Percentiles rank a stretch among this genome's conserved stretches.
phyloP scores from a whole-genome alignment of 768 basidiomycete genomes.

The Trametes elegans region DNA sequence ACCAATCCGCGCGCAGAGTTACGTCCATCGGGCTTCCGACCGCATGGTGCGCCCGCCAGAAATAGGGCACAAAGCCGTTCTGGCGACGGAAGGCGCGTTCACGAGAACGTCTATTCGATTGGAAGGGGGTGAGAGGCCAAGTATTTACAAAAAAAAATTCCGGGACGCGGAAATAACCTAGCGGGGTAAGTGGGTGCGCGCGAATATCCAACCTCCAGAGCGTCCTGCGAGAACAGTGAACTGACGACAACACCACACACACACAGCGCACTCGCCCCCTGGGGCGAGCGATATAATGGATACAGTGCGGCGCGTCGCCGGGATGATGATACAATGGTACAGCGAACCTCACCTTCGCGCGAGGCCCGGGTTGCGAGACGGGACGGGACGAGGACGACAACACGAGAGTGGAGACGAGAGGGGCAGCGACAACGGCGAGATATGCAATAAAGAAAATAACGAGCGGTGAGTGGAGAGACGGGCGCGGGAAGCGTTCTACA shows the following conservation, averaged over 20 bases:
- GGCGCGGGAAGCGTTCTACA: constrained; percentile 22
- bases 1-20: constrained; percentile 15
- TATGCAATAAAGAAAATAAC: constrained; percentile 20
- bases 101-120: constrained; percentile 13
- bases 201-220: neutral
- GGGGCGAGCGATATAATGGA: constrained; percentile 17
- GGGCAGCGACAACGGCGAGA: constrained; percentile 15
- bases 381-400: neutral
- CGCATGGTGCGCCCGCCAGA: constrained; percentile 11
- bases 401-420: neutral
- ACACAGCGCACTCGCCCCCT: constrained; percentile 9
- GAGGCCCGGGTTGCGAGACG: neutral
- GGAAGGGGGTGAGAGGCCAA: constrained; percentile 6
- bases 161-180: constrained; percentile 27
- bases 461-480: constrained; percentile 15
- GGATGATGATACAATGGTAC: constrained; percentile 18
- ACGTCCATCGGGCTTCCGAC: constrained; percentile 16
- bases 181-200: constrained; percentile 10
- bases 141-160: constrained; percentile 28
- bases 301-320: constrained; percentile 22
- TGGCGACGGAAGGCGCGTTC: constrained; percentile 14
- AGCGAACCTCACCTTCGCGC: neutral
- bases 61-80: constrained; percentile 11
- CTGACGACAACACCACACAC: constrained; percentile 7
- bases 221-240: constrained; percentile 7